Evolutionary conservation across 768 basidiomycete species (phyloP), one percentile per base, ranked within the genome.

Genomic region (Podaxis mareebaensis): DNA sequence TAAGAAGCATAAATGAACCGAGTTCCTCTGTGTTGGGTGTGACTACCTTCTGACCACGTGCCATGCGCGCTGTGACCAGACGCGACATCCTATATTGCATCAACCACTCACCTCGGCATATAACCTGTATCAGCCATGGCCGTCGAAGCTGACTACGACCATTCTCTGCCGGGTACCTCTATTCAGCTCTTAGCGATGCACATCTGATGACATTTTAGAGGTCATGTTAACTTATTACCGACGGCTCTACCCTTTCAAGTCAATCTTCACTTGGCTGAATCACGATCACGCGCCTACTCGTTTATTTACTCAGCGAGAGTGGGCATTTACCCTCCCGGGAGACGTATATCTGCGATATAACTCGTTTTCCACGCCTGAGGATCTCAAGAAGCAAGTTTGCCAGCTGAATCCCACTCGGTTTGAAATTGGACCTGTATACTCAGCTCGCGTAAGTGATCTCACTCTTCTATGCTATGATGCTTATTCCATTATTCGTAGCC

Each of bases 281-380:
- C 96, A 98, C 66, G 91, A 90, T 66, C 90, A 93, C 65, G 78
- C 82, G 60, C 85, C 96, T 1, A 84, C 88, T 12, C 87, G 85
- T 64, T 85, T 92, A 54, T 99, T 93, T 73, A 94, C 92, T 3
- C 88, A 98, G 71, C 90, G 97, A 72, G 97, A 99, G 74, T 96
- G 98, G 73, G 89, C 97, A 22, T 96, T 96, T 75, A 98, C 96
- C 2, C 85, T 99, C 22, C 84, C 84, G 36, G 91, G 90, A 51
- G 96, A 98, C 67, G 88, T 93, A 12, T 99, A 99, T 75, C 79
- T 99, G 36, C 92, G 97, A 15, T 99, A 98, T 79, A 90, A 97
- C 74, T 96, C 93, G 2, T 99, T 97, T 74, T 80, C 78, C 38
- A 88, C 83, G 39, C 83, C 82, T 3, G 95, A 97, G 1, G 97